Conservation (phyloP, 495 filamentous ascomycete species). For the Xylaria bambusicola region DNA sequence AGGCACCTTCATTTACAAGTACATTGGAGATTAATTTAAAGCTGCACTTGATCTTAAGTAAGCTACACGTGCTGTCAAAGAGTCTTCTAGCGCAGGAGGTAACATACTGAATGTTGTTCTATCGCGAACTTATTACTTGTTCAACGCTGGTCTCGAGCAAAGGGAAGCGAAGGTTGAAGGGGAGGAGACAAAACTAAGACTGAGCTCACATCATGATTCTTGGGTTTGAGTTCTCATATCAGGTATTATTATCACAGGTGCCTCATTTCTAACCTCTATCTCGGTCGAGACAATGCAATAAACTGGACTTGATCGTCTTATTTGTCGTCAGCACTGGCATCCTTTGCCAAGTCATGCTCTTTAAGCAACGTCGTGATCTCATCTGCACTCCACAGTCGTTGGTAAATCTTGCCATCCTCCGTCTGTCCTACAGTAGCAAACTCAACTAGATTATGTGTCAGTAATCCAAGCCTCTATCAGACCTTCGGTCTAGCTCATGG, state of each 20-base stretch:
- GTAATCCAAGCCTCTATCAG: conserved; percentile 15
- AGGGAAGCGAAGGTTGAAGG: no score
- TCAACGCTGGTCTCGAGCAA: no score
- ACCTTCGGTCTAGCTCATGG: conserved; percentile 18
- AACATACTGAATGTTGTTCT: no score
- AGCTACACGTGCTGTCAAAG: no score
- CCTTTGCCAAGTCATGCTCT: conserved; percentile 93
- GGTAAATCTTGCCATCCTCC: conserved; percentile 91
- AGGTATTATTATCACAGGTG: conserved; percentile 9
- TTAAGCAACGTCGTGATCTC: conserved; percentile 93
- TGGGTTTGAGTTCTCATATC: not conserved
- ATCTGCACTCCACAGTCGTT: conserved; percentile 95
- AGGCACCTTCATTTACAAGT: no score
- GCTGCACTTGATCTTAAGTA: no score
- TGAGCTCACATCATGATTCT: not conserved
- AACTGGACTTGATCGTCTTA: conserved; percentile 23
- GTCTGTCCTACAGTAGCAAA: conserved; percentile 98
- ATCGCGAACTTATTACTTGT: no score
- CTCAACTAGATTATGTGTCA: conserved; percentile 68
- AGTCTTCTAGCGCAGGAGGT: no score
- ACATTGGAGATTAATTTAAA: no score
- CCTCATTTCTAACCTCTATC: conserved; percentile 19
- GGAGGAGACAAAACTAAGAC: no score
- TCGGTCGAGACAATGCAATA: conserved; percentile 7
- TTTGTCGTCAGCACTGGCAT: conserved; percentile 71